Conservation (phyloP, 2,329 filamentous ascomycete species). For the Tolypocladium pustulatum region DNA sequence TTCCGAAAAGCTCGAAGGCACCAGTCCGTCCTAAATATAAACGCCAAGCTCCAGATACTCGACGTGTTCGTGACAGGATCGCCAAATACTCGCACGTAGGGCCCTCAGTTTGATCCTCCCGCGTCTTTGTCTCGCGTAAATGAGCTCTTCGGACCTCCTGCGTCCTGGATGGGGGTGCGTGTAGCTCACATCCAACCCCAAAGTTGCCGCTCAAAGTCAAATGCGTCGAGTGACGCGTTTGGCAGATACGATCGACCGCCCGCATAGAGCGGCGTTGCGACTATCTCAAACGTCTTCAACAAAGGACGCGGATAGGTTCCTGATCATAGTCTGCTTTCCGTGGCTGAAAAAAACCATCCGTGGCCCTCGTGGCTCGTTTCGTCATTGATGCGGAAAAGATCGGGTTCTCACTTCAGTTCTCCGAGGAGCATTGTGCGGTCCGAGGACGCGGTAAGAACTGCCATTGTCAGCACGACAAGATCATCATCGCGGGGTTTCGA, state of each 20-base stretch:
- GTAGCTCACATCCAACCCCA: background rate
- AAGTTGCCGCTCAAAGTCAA: background rate
- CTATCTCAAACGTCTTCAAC: background rate
- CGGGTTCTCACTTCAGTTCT: slow-evolving; percentile 50
- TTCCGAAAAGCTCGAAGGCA: too few relatives aligned
- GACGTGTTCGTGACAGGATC: background rate
- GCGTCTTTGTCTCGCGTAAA: background rate
- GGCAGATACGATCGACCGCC: background rate
- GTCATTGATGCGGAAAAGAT: background rate
- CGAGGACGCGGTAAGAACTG: slow-evolving; percentile 84
- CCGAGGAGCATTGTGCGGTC: slow-evolving; percentile 77
- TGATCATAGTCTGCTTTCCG: background rate
- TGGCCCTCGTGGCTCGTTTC: background rate
- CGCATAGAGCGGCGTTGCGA: background rate
- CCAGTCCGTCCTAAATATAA: background rate
- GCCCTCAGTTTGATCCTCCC: background rate
- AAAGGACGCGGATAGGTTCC: background rate
- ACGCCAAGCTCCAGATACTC: background rate
- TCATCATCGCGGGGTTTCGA: background rate
- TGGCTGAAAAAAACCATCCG: background rate
- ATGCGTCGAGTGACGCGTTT: background rate
- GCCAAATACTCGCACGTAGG: background rate
- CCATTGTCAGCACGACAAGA: slow-evolving; percentile 25
- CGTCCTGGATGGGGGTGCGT: background rate
- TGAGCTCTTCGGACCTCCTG: background rate